Evolutionary conservation across 208 protist species (phyloP), one percentile per base, ranked within the genome.

Genomic region (Endotrypanum monterogeii): DNA sequence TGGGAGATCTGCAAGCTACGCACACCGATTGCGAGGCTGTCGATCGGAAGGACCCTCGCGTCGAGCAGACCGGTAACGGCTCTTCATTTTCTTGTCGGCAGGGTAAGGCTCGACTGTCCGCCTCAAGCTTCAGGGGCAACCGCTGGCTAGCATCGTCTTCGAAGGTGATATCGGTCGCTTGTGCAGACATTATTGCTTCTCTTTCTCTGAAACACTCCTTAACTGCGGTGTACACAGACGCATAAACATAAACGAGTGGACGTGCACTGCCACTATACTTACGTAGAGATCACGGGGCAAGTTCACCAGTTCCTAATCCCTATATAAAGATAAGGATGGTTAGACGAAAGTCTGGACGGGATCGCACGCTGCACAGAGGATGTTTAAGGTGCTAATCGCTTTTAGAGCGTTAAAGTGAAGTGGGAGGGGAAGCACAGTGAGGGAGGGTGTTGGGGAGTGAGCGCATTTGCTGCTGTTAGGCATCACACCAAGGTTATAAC

Each of bases 81-180:
- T 58, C 46, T 11, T 48, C 58, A 46, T 51, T 65, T 39, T 58
- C 54, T 44, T 30, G 28, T n/a, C 41, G 56, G 3, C 35, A 16
- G 2, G 61, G 58, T 3, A 80, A 44, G 4, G 52, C 16, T 20
- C 62, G 75, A 37, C 30, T 60, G 75, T 66, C 75, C 32, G 74
- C 75, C 3, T 54, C 54, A 32, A 67, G 39, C 9, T 56, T n/a
- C 4, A 66, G 35, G 0, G 60, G 51, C 7, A 44, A 35, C 14
- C 30, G 25, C 18, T 12, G 39, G 20, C 30, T 4, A 1, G 41
- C 65, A 28, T 28, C 16, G 7, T 35, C 20, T 23, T 52, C 69
- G 46, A 80, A 44, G 1, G 48, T 74, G 20, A 74, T 56, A 5
- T 70, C 51, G 0, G 35, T 60, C 4, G 69, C 60, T 14, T 39